Evolutionary conservation across 208 protist species (phyloP), one percentile per base, ranked within the genome.

Genomic region (Trypanosoma caninum): DNA sequence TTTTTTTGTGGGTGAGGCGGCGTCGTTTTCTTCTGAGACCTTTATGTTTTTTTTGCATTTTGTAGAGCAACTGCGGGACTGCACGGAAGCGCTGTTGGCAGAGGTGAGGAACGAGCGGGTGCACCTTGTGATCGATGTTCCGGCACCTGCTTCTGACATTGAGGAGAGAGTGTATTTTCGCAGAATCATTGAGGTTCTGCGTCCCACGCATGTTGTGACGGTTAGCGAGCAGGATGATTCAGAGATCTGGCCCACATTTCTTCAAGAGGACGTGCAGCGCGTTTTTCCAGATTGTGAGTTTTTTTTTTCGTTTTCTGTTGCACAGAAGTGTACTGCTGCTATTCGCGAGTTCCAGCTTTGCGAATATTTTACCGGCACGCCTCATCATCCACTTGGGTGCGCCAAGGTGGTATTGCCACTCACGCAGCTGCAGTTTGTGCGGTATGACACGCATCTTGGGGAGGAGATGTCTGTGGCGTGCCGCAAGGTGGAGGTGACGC

Each of bases 231-330:
- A 64, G 38, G 74, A 82, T 50, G 56, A 46, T 5, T 59, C 55
- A 13, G 77, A 87, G 33, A 66, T 61, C n/a, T 94, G 83, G 82
- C 66, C 76, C 1, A 75, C 74, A 0, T 89, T 80, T 59, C 58
- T 93, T 33, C 74, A 89, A 40, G 80, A 93, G 59, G 84, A 94
- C 31, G 67, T 91, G 3, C 79, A 87, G 65, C 87, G 87, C 14
- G 59, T 80, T 34, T 59, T 81, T 38, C 87, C 84, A 11, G 78
- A 89, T 52, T 91, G 83, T 44, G 78, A 86, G 33, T 83, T 93
- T 63, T 41, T 64, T 14, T 74, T 75, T 44, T 70, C 60, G 22
- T 37, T 69, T 20, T 73, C 80, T 5, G 59, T 76, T 13, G 50
- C 58, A 23, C 38, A 57, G 16, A 71, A 44, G 14, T 80, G 74